These are phyloP conservation scores for Raphanus sativus DNA, from an alignment of 345 rosid species.

Conservation along the genomic window DNA sequence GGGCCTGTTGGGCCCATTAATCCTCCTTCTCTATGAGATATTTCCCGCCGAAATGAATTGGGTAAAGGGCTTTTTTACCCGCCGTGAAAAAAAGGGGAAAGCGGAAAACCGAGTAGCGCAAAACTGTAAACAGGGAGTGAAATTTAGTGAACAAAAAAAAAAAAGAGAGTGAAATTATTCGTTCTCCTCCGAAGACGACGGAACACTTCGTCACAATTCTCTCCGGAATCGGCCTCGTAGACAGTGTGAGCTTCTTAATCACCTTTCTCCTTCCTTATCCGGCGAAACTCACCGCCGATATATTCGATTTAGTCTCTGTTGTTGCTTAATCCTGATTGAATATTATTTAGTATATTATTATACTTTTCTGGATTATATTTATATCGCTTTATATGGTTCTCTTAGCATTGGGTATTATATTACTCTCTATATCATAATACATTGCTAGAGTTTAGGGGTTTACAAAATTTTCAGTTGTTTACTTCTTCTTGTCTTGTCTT, in stretches of 20 bases:
- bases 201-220: neutral
- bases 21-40: neutral
- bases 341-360: neutral
- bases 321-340: neutral
- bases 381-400: neutral
- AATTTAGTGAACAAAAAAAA: no score
- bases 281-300: neutral
- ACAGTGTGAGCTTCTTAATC: neutral
- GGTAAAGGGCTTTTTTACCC: neutral
- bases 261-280: neutral
- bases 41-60: slow-evolving; percentile 14
- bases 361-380: neutral
- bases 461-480: neutral
- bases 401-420: neutral
- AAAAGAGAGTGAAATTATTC: neutral
- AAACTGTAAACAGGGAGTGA: neutral
- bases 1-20: slow-evolving; percentile 4
- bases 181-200: neutral
- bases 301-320: neutral
- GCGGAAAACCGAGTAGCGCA: neutral
- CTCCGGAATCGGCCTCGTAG: slow-evolving; percentile 16
- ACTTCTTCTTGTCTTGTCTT: neutral
- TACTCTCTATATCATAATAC: neutral
- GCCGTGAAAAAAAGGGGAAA: slow-evolving; percentile 3
- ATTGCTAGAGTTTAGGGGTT: neutral